Percentiles rank a stretch among this genome's conserved stretches.
Conservation (phyloP, 2,329 filamentous ascomycete species). For the Akanthomyces dipterigenus region DNA sequence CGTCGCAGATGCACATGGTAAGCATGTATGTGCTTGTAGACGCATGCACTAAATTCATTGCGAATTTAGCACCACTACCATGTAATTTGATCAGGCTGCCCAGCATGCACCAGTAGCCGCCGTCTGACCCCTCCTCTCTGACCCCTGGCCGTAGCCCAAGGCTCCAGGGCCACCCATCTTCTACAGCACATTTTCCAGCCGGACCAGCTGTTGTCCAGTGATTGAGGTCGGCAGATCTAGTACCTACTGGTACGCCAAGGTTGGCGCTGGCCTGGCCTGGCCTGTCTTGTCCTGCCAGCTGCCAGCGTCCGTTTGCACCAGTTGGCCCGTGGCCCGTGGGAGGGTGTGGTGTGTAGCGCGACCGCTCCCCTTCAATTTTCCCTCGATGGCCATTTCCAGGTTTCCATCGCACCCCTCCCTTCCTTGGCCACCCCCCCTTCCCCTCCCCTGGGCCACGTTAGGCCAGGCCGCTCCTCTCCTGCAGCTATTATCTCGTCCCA, state of each 20-base stretch:
- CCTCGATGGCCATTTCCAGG: too few species aligned
- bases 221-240: too few species aligned
- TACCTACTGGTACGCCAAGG: too few species aligned
- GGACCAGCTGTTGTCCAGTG: neutral
- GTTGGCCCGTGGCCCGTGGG: neutral
- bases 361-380: neutral
- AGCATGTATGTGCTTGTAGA: neutral
- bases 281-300: neutral
- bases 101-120: neutral
- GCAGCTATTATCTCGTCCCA: constrained; percentile 3
- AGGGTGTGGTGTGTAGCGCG: neutral
- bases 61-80: neutral
- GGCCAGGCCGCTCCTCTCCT: neutral
- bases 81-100: neutral
- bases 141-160: neutral
- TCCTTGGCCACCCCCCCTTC: neutral
- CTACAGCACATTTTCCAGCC: neutral
- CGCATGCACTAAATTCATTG: neutral
- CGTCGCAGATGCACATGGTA: neutral
- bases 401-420: neutral
- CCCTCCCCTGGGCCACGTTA: neutral
- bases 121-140: neutral
- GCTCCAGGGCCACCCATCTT: neutral
- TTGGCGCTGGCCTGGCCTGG: too few species aligned
- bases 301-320: neutral